Evolutionary conservation across 2,329 filamentous ascomycete genomes (phyloP), one percentile per base, ranked within the genome.

Genomic region (Hansfordia pulvinata): DNA sequence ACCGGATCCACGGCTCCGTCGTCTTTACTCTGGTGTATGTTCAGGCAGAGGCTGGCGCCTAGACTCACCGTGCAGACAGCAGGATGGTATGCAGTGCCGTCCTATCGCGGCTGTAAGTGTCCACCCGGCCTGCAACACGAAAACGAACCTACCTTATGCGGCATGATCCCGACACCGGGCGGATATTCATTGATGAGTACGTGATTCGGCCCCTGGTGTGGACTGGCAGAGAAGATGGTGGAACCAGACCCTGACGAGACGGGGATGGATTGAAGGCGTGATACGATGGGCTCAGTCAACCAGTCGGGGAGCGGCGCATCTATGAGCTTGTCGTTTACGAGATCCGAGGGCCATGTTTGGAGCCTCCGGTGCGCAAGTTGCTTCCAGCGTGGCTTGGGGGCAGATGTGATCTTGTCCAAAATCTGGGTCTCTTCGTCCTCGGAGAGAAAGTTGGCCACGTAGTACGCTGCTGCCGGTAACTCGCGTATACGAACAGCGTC

Each of bases 161-260:
- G 76, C 82, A 94, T 93, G 38, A 96, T 96, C n/a, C 88, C 88
- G 35, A 93, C 71, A 2, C 82, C 83, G 0, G 82, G 73, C 2
- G 65, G 64, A 50, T 96, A 98, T 50, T 94, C 86, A 45, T 98
- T 98, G 40, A 96, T 74, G 19, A 96, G 62, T 23, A 93, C 83
- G 53, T 96, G 90, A 42, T 96, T 98, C 3, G 88, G 83, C 4
- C 60, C 62, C 11, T 58, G 42, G 44, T 96, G 86, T 5, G 82
- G 81, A 26, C 85, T 82, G 12, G 60, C 47, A 11, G 52, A 47
- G 40, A 76, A 76, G 6, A 76, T 49, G 39, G 68, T 53, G 23
- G 38, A 34, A 14, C 29, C n/a, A 7, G 37, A 27, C 18, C 44
- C 37, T 26, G 29, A 24, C 29, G 51, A 53, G 8, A 59, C 31